A percentile compares a stretch with the other conserved stretches of the same genome.
phyloP scores from a whole-genome alignment of 176 grass and related monocot species.

The Themeda triandra region DNA sequence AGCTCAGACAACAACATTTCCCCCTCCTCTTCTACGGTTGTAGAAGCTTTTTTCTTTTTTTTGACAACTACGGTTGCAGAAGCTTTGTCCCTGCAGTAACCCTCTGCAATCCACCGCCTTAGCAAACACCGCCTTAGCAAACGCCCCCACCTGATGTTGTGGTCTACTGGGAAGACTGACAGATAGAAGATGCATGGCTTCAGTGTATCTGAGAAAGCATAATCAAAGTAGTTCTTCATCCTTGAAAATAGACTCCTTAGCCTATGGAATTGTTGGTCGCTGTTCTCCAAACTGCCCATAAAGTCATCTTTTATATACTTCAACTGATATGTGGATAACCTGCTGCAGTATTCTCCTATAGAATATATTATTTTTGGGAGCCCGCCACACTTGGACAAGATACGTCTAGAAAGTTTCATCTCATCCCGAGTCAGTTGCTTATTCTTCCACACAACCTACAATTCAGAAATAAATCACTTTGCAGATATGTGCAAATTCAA shows the following conservation, averaged over 20 bases:
- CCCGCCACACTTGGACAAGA: not conserved
- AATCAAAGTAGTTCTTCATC: constrained; percentile 22
- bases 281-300: not conserved
- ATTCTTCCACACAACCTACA: not conserved
- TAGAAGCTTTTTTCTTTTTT: no score
- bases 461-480: not conserved
- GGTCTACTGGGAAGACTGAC: constrained; percentile 10
- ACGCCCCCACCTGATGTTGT: not conserved
- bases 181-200: constrained; percentile 52
- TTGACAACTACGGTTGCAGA: no score
- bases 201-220: not conserved
- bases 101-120: constrained; percentile 43
- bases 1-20: constrained; percentile 20
- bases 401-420: not conserved
- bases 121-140: no score
- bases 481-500: no score
- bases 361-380: not conserved
- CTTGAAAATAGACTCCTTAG: not conserved
- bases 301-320: not conserved
- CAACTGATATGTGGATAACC: not conserved
- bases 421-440: not conserved
- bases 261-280: not conserved
- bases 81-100: not conserved
- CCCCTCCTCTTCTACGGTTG: constrained; percentile 1
- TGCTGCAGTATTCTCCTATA: not conserved